Conservation (phyloP, 2,329 filamentous ascomycete genomes). For the Alternaria gaisen region DNA sequence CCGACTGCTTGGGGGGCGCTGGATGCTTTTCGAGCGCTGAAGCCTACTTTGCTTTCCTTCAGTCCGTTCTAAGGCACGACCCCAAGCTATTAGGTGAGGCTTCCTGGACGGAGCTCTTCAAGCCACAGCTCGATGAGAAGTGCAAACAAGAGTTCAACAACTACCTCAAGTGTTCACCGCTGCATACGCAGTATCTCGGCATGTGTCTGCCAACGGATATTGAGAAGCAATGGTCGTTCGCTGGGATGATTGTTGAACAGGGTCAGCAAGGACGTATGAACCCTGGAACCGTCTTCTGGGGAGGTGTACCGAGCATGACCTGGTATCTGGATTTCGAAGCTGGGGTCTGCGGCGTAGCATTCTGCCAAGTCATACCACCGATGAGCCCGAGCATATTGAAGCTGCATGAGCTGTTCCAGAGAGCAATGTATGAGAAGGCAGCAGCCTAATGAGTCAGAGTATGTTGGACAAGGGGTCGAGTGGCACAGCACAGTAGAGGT, state of each 20-base stretch:
- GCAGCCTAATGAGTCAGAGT: background rate
- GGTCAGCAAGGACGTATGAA: constrained; percentile 15
- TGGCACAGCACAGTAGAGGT: background rate
- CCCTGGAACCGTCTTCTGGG: constrained; percentile 16
- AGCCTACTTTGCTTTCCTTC: constrained; percentile 44
- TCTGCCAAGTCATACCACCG: constrained; percentile 20
- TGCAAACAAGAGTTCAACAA: constrained; percentile 31
- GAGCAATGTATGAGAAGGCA: constrained; percentile 7
- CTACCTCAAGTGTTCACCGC: constrained; percentile 12
- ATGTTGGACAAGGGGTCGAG: background rate
- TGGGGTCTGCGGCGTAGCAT: constrained; percentile 21
- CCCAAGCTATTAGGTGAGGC: constrained; percentile 24
- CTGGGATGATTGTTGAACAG: background rate
- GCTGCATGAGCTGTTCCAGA: constrained; percentile 16
- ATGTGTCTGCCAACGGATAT: constrained; percentile 10
- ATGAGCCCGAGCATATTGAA: constrained; percentile 18
- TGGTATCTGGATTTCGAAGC: constrained; percentile 19
- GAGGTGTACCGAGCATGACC: constrained; percentile 17
- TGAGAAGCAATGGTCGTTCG: constrained; percentile 5
- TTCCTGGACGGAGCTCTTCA: constrained; percentile 41
- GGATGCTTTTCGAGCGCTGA: constrained; percentile 30
- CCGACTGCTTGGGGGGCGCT: constrained; percentile 38
- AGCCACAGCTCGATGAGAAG: constrained; percentile 36
- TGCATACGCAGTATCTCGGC: constrained; percentile 17
- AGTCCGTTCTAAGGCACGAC: constrained; percentile 33